phyloP scores from a whole-genome alignment of 2,329 filamentous ascomycete genomes.

The Pyricularia sp. region DNA sequence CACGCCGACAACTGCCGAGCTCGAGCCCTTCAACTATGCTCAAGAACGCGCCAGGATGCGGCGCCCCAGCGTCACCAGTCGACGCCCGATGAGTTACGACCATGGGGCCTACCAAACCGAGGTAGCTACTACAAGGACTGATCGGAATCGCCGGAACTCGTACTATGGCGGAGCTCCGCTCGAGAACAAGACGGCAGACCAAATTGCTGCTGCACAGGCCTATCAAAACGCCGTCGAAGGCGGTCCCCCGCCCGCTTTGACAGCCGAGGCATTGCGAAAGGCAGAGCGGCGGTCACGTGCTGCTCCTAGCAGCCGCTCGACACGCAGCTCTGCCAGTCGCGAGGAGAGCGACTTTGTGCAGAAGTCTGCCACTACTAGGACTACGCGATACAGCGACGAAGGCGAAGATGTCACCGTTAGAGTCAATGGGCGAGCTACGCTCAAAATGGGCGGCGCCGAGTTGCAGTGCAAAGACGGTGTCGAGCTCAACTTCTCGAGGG shows the following conservation, averaged over 20 bases:
- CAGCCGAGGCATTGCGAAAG: constrained; percentile 45
- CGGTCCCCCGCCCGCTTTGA: constrained; percentile 34
- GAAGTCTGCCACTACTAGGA: constrained; percentile 47
- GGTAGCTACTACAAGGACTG: constrained; percentile 17
- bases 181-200: constrained; percentile 24
- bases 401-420: constrained; percentile 52
- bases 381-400: constrained; percentile 46
- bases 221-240: constrained; percentile 47
- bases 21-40: constrained; percentile 21
- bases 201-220: constrained; percentile 30
- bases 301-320: constrained; percentile 40
- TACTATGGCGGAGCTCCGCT: constrained; percentile 23
- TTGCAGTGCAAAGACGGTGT: constrained; percentile 51
- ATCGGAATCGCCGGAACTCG: constrained; percentile 27
- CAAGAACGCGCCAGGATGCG: constrained; percentile 9
- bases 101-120: constrained; percentile 29
- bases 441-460: constrained; percentile 46
- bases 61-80: constrained; percentile 23
- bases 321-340: constrained; percentile 47
- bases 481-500: constrained; percentile 44
- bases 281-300: constrained; percentile 25
- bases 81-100: constrained; percentile 26
- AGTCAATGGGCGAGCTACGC: constrained; percentile 43
- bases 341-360: constrained; percentile 56
- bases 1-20: constrained; percentile 23